Percentiles rank a stretch among this genome's conserved stretches.
These are phyloP conservation scores for Pichia manshurica DNA, from an alignment of 805 yeast genomes.

Conservation along the genomic window DNA sequence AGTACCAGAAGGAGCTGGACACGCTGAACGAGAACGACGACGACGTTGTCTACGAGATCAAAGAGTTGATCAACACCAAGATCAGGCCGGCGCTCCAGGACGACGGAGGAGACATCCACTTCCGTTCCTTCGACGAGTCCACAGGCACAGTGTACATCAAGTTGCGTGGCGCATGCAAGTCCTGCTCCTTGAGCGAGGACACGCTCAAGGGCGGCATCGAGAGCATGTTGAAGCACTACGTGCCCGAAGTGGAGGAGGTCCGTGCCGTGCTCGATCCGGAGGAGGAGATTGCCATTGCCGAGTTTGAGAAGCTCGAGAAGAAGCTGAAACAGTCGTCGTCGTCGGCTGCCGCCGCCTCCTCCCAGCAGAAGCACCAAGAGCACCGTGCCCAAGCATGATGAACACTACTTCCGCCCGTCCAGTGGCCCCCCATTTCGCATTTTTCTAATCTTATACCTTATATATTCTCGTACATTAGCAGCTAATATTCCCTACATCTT, in stretches of 20 bases:
- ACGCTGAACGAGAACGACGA: conserved; percentile 52
- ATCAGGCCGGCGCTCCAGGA: conserved; percentile 71
- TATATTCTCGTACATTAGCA: background rate
- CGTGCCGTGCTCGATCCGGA: conserved; percentile 35
- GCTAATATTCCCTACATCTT: background rate
- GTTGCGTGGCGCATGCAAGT: conserved; percentile 65
- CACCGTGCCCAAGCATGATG: too few species aligned
- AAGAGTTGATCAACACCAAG: conserved; percentile 62
- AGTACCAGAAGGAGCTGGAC: conserved; percentile 22
- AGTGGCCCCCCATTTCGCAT: too few species aligned
- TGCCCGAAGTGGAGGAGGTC: conserved; percentile 60
- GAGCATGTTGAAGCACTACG: conserved; percentile 63
- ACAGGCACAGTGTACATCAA: conserved; percentile 53
- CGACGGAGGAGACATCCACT: conserved; percentile 72
- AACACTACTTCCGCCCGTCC: too few species aligned
- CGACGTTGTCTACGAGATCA: conserved; percentile 60
- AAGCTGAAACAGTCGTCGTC: conserved; percentile 31
- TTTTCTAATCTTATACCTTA: too few species aligned
- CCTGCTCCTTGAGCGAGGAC: conserved; percentile 63
- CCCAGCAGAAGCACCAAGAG: background rate
- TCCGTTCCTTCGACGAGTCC: conserved; percentile 51
- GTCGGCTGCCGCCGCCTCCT: too few species aligned
- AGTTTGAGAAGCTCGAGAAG: conserved; percentile 75
- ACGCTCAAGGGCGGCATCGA: conserved; percentile 67
- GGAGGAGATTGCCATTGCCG: conserved; percentile 61